These are phyloP conservation scores for Jaltomata sinuosa DNA, from an alignment of 257 asterid species.

Conservation along the genomic window DNA sequence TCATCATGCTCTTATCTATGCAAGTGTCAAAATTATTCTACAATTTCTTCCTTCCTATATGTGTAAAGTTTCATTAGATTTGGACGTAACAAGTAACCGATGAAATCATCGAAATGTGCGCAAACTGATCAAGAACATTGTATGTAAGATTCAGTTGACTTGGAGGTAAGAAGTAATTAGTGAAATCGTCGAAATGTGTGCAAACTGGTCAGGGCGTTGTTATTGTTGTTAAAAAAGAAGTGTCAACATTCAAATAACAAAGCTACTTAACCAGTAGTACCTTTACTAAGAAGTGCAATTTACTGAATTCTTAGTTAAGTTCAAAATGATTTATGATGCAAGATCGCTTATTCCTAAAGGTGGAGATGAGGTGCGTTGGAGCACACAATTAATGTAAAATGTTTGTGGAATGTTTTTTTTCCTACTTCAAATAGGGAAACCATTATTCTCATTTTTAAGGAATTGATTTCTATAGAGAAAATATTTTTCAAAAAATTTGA, in stretches of 20 bases:
- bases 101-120: fast-evolving
- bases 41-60: not conserved
- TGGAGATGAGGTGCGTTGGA: not conserved
- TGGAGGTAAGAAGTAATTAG: not conserved
- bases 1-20: not conserved
- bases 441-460: not conserved
- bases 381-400: not conserved
- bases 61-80: not conserved
- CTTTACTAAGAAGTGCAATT: not conserved
- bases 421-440: too few species aligned
- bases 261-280: not conserved
- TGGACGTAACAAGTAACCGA: not conserved
- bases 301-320: too few species aligned
- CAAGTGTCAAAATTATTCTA: not conserved
- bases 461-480: not conserved
- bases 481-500: not conserved
- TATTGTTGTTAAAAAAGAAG: not conserved
- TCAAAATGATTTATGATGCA: not conserved
- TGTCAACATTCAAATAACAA: not conserved
- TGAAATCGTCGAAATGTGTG: fast-evolving
- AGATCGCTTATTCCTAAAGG: not conserved
- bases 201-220: fast-evolving
- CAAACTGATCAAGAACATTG: fast-evolving
- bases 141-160: too few species aligned
- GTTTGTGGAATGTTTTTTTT: too few species aligned